A percentile compares a stretch with the other conserved stretches of the same genome.
Conservation (phyloP, 2,329 filamentous ascomycete genomes). For the Immersiporthe knoxdaviesiana region DNA sequence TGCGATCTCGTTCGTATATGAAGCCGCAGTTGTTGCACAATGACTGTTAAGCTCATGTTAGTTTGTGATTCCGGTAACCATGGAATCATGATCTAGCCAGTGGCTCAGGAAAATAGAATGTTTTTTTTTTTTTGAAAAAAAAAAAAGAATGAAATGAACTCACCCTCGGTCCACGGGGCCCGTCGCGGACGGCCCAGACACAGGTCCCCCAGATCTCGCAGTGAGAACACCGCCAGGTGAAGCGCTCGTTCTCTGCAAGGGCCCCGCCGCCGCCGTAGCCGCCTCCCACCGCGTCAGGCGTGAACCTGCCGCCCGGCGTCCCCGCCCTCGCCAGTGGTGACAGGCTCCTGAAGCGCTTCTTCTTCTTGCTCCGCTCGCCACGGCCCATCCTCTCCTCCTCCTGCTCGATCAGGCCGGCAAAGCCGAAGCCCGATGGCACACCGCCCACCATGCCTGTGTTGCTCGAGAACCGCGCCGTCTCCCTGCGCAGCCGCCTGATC, state of each 20-base stretch:
- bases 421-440: slow-evolving; percentile 61
- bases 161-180: slow-evolving; percentile 81
- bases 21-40: slow-evolving; percentile 94
- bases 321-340: slow-evolving; percentile 74
- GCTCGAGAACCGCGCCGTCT: slow-evolving; percentile 90
- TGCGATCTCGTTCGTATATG: slow-evolving; percentile 83
- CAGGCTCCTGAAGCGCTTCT: slow-evolving; percentile 85
- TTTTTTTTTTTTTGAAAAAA: no score
- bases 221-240: slow-evolving; percentile 84
- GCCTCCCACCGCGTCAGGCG: slow-evolving; percentile 76
- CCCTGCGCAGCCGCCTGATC: slow-evolving; percentile 80
- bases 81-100: slow-evolving; percentile 8
- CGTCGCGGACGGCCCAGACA: slow-evolving; percentile 94
- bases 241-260: slow-evolving; percentile 76
- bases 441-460: slow-evolving; percentile 80
- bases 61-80: neutral
- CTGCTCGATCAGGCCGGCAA: slow-evolving; percentile 55
- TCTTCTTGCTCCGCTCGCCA: slow-evolving; percentile 93
- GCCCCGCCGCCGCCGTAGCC: slow-evolving; percentile 69
- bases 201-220: slow-evolving; percentile 86
- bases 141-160: slow-evolving; percentile 41
- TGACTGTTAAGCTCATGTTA: slow-evolving; percentile 55
- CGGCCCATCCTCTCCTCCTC: slow-evolving; percentile 86
- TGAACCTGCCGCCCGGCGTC: slow-evolving; percentile 73
- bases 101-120: slow-evolving; percentile 20